phyloP scores from a whole-genome alignment of 768 basidiomycete species.

The Phylloporus arenicola region DNA sequence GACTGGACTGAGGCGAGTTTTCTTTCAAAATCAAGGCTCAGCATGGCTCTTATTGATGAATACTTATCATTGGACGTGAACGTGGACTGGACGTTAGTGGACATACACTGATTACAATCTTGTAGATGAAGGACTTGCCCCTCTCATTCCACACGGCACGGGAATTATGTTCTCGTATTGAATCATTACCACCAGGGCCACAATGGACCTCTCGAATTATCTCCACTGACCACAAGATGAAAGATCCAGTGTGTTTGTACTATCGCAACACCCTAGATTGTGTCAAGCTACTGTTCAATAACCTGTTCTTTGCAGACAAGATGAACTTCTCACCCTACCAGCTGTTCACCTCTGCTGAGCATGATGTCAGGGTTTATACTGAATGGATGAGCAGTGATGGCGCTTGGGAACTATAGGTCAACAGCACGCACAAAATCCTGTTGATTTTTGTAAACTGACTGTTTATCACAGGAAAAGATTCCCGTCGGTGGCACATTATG shows the following conservation, averaged over 20 bases:
- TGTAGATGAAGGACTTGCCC: too few relatives aligned
- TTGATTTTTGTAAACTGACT: too few relatives aligned
- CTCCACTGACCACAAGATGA: slow-evolving; percentile 11
- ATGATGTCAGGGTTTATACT: slow-evolving; percentile 2
- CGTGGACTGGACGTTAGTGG: too few relatives aligned
- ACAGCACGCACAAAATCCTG: too few relatives aligned
- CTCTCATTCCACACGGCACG: background rate
- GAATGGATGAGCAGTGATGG: slow-evolving; percentile 25
- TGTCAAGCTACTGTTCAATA: slow-evolving; percentile 15
- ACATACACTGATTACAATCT: too few relatives aligned
- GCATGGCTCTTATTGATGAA: background rate
- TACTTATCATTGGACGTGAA: background rate
- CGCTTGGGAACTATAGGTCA: too few relatives aligned
- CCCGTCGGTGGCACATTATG: background rate
- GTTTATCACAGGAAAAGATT: too few relatives aligned
- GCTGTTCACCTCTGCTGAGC: background rate
- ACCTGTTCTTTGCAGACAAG: slow-evolving; percentile 17
- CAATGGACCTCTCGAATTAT: slow-evolving; percentile 15
- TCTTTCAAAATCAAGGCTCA: background rate
- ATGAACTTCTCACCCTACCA: slow-evolving; percentile 3
- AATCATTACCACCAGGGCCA: background rate
- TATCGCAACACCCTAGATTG: slow-evolving; percentile 25
- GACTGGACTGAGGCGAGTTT: background rate
- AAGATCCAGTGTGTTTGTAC: slow-evolving; percentile 16
- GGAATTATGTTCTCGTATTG: background rate